phyloP scores from a whole-genome alignment of 2,329 filamentous ascomycete species.

The Coniella vitis region DNA sequence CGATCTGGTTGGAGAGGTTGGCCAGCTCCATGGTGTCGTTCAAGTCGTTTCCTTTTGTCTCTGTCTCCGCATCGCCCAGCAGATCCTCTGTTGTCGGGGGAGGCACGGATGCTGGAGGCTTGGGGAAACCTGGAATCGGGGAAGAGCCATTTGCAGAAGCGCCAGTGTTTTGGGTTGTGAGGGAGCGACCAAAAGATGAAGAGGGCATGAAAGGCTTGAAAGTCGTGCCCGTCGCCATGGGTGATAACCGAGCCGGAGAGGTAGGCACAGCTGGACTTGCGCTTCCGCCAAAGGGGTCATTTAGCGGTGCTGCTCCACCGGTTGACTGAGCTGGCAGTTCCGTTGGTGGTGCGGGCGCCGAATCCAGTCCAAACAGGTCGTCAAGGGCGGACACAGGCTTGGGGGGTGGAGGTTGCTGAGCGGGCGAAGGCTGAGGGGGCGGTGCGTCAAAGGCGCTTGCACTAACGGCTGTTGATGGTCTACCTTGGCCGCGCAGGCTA shows the following conservation, averaged over 20 bases:
- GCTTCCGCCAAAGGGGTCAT: conserved; percentile 56
- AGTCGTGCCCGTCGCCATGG: conserved; percentile 33
- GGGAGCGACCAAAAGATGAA: conserved; percentile 81
- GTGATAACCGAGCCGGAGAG: conserved; percentile 46
- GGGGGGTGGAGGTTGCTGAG: conserved; percentile 31
- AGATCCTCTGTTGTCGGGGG: conserved; percentile 64
- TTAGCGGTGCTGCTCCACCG: conserved; percentile 53
- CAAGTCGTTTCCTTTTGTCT: conserved; percentile 65
- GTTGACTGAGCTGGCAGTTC: conserved; percentile 59
- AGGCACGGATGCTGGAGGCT: conserved; percentile 20
- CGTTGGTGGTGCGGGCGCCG: conserved; percentile 45
- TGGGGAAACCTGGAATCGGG: conserved; percentile 24
- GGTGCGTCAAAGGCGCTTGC: conserved; percentile 49
- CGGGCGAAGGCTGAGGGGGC: conserved; percentile 29
- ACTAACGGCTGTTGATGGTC: conserved; percentile 40
- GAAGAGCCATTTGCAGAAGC: conserved; percentile 31
- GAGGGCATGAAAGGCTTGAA: conserved; percentile 93
- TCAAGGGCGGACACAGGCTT: conserved; percentile 66
- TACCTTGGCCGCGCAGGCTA: conserved; percentile 63
- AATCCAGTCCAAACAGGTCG: conserved; percentile 88
- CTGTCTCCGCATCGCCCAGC: conserved; percentile 82
- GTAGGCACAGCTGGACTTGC: conserved; percentile 40
- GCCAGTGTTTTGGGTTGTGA: conserved; percentile 72
- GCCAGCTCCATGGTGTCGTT: conserved; percentile 88
- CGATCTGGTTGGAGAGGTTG: conserved; percentile 93